A percentile compares a stretch with the other conserved stretches of the same genome.
These are phyloP conservation scores for Meyerozyma smithsonii DNA, from an alignment of 1,139 yeast genomes.

Conservation along the genomic window DNA sequence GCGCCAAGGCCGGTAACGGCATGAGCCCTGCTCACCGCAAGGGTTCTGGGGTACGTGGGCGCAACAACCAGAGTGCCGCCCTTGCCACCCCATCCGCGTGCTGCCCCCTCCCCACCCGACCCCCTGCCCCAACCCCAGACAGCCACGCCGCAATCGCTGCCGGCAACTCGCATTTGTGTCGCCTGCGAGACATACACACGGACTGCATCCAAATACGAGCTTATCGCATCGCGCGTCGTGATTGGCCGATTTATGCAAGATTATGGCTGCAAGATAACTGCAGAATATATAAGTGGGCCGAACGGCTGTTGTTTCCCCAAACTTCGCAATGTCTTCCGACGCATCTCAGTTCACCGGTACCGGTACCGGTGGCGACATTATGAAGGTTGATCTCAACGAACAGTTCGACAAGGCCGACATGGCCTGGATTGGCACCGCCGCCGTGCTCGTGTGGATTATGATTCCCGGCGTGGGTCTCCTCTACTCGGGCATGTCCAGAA, in stretches of 20 bases:
- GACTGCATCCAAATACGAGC: neutral
- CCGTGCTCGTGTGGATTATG: conserved; percentile 87
- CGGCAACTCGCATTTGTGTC: no score
- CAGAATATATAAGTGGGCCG: neutral
- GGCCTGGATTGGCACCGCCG: conserved; percentile 82
- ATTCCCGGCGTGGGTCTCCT: conserved; percentile 89
- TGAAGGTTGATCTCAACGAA: conserved; percentile 67
- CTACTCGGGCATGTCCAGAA: conserved; percentile 87
- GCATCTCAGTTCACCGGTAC: conserved; percentile 40
- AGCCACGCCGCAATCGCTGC: no score
- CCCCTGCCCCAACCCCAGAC: no score
- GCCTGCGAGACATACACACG: no score
- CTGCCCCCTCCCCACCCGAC: no score
- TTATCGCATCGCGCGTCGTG: conserved; percentile 4
- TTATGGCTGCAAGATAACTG: neutral
- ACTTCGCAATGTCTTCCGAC: conserved; percentile 5
- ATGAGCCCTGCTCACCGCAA: no score
- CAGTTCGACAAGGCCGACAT: conserved; percentile 72
- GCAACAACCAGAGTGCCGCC: no score
- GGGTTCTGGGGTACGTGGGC: no score
- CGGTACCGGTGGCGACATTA: conserved; percentile 78
- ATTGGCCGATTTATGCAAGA: conserved; percentile 7
- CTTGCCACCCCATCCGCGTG: no score
- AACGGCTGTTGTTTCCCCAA: neutral
- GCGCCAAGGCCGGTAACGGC: no score